phyloP scores from a whole-genome alignment of 345 rosid genomes.

The Pistacia vera region DNA sequence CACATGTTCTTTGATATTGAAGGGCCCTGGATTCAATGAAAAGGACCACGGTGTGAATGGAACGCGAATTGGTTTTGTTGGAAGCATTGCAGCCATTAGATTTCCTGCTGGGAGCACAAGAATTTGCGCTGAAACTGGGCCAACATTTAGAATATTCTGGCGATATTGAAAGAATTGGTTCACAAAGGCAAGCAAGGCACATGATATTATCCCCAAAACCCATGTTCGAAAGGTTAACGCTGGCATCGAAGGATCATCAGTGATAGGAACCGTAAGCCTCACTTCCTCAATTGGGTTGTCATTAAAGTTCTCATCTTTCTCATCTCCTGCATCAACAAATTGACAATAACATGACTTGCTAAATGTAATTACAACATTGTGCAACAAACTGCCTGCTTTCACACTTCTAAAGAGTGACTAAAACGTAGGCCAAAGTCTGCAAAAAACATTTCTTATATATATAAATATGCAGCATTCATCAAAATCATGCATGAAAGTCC shows the following conservation, averaged over 20 bases:
- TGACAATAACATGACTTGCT: background rate
- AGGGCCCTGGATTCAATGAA: constrained; percentile 59
- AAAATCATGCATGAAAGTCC: background rate
- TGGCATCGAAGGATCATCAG: constrained; percentile 49
- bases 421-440: too few relatives aligned
- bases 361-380: background rate
- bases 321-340: constrained; percentile 25
- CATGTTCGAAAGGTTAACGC: constrained; percentile 63
- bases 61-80: constrained; percentile 32
- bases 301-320: constrained; percentile 28
- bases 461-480: background rate
- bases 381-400: background rate
- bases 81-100: constrained; percentile 55
- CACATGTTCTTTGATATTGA: constrained; percentile 58
- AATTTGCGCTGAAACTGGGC: constrained; percentile 50
- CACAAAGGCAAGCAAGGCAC: constrained; percentile 52
- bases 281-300: constrained; percentile 68
- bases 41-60: constrained; percentile 48
- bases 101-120: constrained; percentile 52
- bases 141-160: constrained; percentile 38
- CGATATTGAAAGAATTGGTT: constrained; percentile 61
- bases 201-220: constrained; percentile 49
- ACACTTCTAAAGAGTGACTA: background rate
- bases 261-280: constrained; percentile 53
- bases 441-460: background rate